Conservation (phyloP, 2,329 filamentous ascomycete species). For the Sordariomycetes sp. region DNA sequence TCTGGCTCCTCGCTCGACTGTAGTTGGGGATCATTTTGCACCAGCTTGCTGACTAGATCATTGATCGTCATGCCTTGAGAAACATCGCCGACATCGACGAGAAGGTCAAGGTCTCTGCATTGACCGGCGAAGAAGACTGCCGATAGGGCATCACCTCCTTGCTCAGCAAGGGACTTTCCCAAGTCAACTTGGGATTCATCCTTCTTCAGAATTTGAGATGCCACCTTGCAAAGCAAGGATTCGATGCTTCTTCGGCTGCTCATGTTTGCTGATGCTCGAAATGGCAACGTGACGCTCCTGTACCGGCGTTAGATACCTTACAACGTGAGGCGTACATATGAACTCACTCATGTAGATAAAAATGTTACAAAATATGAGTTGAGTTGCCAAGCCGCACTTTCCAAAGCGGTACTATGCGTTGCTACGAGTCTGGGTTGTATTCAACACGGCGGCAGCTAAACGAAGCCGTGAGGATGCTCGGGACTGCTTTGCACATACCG, state of each 20-base stretch:
- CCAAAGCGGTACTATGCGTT: too few species aligned
- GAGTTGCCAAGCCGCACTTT: too few species aligned
- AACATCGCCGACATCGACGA: slow-evolving; percentile 3
- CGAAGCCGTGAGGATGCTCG: too few species aligned
- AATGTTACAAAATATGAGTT: too few species aligned
- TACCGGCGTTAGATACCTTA: too few species aligned
- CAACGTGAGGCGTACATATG: too few species aligned
- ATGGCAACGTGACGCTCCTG: too few species aligned
- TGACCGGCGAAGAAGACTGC: slow-evolving; percentile 4
- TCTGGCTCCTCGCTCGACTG: not conserved
- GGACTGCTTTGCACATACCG: too few species aligned
- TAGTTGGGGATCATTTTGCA: slow-evolving; percentile 1
- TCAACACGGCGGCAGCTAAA: too few species aligned
- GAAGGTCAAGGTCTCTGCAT: slow-evolving; percentile 4
- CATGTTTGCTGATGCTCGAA: slow-evolving; percentile 2
- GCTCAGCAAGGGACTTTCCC: slow-evolving; percentile 3
- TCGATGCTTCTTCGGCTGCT: slow-evolving; percentile 2
- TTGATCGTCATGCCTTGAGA: slow-evolving; percentile 1
- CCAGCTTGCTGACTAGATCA: slow-evolving; percentile 3
- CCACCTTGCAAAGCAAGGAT: slow-evolving; percentile 3
- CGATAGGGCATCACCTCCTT: slow-evolving; percentile 3
- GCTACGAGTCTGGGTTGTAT: too few species aligned
- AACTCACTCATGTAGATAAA: too few species aligned
- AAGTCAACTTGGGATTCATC: slow-evolving; percentile 3
- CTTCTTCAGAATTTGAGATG: slow-evolving; percentile 4